Percentiles rank a stretch among this genome's conserved stretches.
phyloP scores from a whole-genome alignment of 2,329 filamentous ascomycete genomes.

The Alternaria ventricosa region DNA sequence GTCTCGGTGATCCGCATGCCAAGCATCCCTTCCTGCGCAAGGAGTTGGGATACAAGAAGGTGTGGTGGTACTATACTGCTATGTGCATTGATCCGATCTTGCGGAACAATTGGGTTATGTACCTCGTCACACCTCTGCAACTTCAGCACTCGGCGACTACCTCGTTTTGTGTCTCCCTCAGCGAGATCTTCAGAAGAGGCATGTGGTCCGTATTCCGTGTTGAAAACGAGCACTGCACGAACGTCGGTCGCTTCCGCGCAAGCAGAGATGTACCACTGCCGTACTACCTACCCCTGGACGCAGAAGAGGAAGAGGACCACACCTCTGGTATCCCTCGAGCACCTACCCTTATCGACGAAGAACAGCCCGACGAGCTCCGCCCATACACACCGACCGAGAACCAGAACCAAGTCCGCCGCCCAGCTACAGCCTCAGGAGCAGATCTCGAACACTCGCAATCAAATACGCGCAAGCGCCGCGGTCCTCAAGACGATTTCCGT shows the following conservation, averaged over 20 bases:
- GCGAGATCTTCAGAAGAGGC: constrained; percentile 82
- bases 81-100: constrained; percentile 85
- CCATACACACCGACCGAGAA: neutral
- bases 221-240: constrained; percentile 93
- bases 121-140: constrained; percentile 80
- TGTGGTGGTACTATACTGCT: constrained; percentile 85
- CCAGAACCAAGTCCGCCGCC: constrained; percentile 19
- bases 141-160: constrained; percentile 82
- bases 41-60: constrained; percentile 76
- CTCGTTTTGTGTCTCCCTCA: constrained; percentile 78
- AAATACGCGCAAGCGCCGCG: constrained; percentile 26
- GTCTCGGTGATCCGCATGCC: constrained; percentile 78
- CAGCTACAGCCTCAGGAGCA: constrained; percentile 18
- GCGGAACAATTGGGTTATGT: constrained; percentile 94
- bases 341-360: constrained; percentile 37
- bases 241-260: constrained; percentile 84
- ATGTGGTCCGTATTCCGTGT: constrained; percentile 94
- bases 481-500: constrained; percentile 20
- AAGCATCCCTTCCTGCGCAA: constrained; percentile 69
- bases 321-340: constrained; percentile 9
- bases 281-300: constrained; percentile 62
- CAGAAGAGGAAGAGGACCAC: constrained; percentile 9
- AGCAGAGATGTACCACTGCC: constrained; percentile 86
- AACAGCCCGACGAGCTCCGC: constrained; percentile 23
- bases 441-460: constrained; percentile 24